Evolutionary conservation across 805 yeast genomes (phyloP), one percentile per base, ranked within the genome.

Genomic region (Candida qinlingensis): DNA sequence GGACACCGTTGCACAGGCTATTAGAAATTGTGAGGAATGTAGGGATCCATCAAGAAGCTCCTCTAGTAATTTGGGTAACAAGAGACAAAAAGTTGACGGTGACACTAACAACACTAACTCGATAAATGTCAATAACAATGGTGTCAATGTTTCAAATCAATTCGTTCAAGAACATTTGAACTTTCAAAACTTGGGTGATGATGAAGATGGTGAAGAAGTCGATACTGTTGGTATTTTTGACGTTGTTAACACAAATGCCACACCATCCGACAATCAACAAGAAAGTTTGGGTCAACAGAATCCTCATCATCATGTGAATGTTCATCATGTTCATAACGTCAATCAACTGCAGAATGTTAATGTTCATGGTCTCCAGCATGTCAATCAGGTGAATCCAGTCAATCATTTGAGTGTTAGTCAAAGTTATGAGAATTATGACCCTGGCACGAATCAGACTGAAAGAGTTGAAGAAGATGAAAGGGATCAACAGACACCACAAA

Each of bases 1-100:
- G 66, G 89, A 81, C 48, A 88, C 96, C 0, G 97, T 87, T 1
- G 82, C 86, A 1, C 79, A 81, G 31, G 92, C 88, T 1, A 82
- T 91, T 46, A 74, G 83, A 47, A 78, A 81, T 51, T 94, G 98
- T 64, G 71, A 74, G 2, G 84, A 80, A 44, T 92, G 98, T 48
- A 54, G 61, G 45, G 61, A 59, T 50, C 56, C 59, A 41, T 33
- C 55, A n/a, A 55, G 54, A 35, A 12, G 29, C 44, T 7, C 31
- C 42, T 4, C 25, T 37, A 4, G 13, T 29, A 19, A 19, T 19
- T 19, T 19, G 19, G 19, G 19, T 3, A 31, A 5, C 10, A 44
- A 44, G 30, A 44, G 46, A 38, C 46, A 37, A 37, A 46, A 35
- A 47, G 36, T 11, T 35, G 36, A 42, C 11, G 48, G 12, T 37